These are phyloP conservation scores for Flaveria brownii DNA, from an alignment of 129 eudicot genomes.

Conservation along the genomic window DNA sequence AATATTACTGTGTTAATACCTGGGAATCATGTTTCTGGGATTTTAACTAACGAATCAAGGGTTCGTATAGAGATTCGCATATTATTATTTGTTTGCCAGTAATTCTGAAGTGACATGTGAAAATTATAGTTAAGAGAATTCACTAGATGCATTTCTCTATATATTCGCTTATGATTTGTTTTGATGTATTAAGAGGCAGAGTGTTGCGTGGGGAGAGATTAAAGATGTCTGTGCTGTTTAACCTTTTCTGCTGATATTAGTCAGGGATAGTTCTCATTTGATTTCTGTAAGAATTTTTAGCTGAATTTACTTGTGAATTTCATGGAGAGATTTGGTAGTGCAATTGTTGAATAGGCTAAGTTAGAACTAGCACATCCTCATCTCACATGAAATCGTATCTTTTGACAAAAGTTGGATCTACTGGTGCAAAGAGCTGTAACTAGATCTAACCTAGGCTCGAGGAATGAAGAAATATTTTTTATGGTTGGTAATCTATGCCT, in stretches of 20 bases:
- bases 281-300: background rate
- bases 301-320: background rate
- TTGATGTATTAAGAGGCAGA: background rate
- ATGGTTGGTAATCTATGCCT: background rate
- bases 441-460: background rate
- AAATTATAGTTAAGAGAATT: background rate
- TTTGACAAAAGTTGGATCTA: background rate
- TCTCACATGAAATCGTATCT: background rate
- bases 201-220: background rate
- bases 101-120: background rate
- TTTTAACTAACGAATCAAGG: background rate
- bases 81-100: background rate
- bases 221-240: background rate
- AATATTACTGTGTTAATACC: constrained; percentile 8
- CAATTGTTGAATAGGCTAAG: background rate
- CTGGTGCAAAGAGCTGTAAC: background rate
- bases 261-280: background rate
- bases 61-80: constrained; percentile 3
- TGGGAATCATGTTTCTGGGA: constrained; percentile 3
- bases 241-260: background rate
- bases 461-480: background rate
- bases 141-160: background rate
- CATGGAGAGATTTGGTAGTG: background rate
- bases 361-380: background rate
- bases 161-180: background rate